Conservation (phyloP, 192 early-diverging fungal species). For the Backusella australiensis region DNA sequence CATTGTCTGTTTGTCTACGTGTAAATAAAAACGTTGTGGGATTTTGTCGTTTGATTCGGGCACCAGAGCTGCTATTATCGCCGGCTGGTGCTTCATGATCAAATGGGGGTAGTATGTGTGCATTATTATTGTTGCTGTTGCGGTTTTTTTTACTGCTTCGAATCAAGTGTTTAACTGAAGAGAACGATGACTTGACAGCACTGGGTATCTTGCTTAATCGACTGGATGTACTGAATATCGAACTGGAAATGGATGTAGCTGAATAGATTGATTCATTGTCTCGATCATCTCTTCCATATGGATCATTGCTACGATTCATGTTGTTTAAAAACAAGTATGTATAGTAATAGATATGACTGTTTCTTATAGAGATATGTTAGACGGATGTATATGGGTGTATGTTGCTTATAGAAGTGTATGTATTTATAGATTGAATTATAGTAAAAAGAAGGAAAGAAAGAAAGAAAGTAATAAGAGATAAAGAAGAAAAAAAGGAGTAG, state of each 20-base stretch:
- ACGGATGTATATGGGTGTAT: not conserved
- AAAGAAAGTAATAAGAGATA: not conserved
- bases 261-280: conserved; percentile 35
- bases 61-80: not conserved
- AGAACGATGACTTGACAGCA: conserved; percentile 26
- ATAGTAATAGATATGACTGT: no score
- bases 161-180: conserved; percentile 31
- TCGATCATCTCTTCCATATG: conserved; percentile 1
- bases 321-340: not conserved
- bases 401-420: not conserved
- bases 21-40: not conserved
- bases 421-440: not conserved
- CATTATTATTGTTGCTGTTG: not conserved
- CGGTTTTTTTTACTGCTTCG: not conserved
- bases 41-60: not conserved
- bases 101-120: not conserved
- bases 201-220: conserved; percentile 27
- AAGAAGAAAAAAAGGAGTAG: not conserved
- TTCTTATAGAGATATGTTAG: not conserved
- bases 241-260: conserved; percentile 26
- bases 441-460: not conserved
- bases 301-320: not conserved
- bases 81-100: not conserved
- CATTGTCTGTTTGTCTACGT: conserved; percentile 4
- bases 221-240: conserved; percentile 34